phyloP scores from a whole-genome alignment of 371 early-diverging fungal genomes.

The Phascolomyces articulosus region DNA sequence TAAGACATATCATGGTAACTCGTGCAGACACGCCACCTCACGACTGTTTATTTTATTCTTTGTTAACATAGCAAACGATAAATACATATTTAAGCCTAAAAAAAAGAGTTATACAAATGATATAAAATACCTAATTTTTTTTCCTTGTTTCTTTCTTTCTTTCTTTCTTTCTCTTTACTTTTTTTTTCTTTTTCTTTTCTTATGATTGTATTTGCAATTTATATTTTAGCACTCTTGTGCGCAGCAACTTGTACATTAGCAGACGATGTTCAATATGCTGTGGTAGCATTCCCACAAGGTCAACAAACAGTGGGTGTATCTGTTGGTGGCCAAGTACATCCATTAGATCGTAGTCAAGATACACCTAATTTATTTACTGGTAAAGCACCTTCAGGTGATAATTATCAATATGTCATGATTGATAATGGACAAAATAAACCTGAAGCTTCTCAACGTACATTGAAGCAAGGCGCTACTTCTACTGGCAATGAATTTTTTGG shows the following conservation, averaged over 20 bases:
- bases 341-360: constrained; percentile 19
- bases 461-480: constrained; percentile 31
- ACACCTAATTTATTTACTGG: constrained; percentile 36
- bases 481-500: constrained; percentile 59
- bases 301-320: constrained; percentile 33
- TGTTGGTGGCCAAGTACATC: constrained; percentile 28
- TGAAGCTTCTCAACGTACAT: constrained; percentile 31
- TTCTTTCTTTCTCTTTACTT: neutral
- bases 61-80: neutral
- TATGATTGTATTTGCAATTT: constrained; percentile 1
- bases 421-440: constrained; percentile 15
- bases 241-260: constrained; percentile 9
- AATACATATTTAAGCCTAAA: neutral
- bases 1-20: too few species aligned
- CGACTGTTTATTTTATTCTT: neutral
- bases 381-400: constrained; percentile 31
- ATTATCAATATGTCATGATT: constrained; percentile 32
- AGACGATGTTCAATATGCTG: constrained; percentile 38
- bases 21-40: constrained; percentile 8
- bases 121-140: neutral
- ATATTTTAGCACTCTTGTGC: constrained; percentile 2
- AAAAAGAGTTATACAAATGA: neutral
- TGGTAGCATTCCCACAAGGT: constrained; percentile 37
- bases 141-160: neutral
- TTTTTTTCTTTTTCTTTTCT: neutral